These are phyloP conservation scores for Leccinum subgranulosum DNA, from an alignment of 768 basidiomycete genomes.

Conservation along the genomic window DNA sequence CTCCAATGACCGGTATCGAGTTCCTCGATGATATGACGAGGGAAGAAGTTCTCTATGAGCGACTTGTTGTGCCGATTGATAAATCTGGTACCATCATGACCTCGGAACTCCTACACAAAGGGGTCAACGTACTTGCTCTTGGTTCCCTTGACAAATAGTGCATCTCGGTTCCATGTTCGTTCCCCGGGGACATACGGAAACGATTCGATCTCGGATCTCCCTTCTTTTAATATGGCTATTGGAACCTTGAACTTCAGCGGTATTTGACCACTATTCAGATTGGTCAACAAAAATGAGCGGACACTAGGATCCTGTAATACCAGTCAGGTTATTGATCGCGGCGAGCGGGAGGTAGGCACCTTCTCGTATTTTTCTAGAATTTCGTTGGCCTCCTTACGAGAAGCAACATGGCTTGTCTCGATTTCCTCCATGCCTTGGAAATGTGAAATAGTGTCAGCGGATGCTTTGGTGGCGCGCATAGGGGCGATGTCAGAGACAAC, in stretches of 20 bases:
- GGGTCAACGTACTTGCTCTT: slow-evolving; percentile 58
- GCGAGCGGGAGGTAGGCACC: slow-evolving; percentile 35
- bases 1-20: slow-evolving; percentile 89
- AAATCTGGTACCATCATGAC: slow-evolving; percentile 44
- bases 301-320: slow-evolving; percentile 60
- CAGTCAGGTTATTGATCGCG: slow-evolving; percentile 2
- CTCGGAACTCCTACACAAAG: neutral
- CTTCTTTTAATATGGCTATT: slow-evolving; percentile 55
- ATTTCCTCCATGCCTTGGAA: slow-evolving; percentile 72
- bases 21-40: slow-evolving; percentile 55
- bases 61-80: slow-evolving; percentile 72
- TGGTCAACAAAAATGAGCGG: slow-evolving; percentile 85
- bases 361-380: slow-evolving; percentile 61
- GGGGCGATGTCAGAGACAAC: slow-evolving; percentile 86
- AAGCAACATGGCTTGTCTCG: slow-evolving; percentile 53
- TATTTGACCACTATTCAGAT: slow-evolving; percentile 46
- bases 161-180: slow-evolving; percentile 51
- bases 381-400: slow-evolving; percentile 66
- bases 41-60: slow-evolving; percentile 67
- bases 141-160: slow-evolving; percentile 76
- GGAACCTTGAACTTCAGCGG: slow-evolving; percentile 71
- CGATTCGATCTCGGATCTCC: slow-evolving; percentile 66
- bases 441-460: slow-evolving; percentile 63
- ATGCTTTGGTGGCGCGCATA: slow-evolving; percentile 48
- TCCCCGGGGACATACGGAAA: slow-evolving; percentile 72